These are phyloP conservation scores for Neurospora pannonica DNA, from an alignment of 495 filamentous ascomycete species.

Conservation along the genomic window DNA sequence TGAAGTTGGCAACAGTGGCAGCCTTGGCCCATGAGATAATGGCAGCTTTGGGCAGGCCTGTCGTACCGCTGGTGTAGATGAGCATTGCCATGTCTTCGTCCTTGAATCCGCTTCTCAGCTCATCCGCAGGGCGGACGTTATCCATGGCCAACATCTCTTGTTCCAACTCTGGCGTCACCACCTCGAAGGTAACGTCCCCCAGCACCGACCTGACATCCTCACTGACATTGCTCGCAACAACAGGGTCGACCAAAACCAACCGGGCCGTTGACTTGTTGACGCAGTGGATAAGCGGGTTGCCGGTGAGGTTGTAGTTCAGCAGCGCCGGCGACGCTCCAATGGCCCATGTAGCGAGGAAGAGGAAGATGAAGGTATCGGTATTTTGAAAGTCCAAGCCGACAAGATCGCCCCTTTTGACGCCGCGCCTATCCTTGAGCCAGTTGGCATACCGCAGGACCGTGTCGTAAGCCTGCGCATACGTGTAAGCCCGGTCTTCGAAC, in stretches of 20 bases:
- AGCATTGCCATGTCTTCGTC: constrained; percentile 57
- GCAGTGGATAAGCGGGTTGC: constrained; percentile 69
- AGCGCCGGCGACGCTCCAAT: constrained; percentile 86
- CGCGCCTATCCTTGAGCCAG: constrained; percentile 67
- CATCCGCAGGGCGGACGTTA: constrained; percentile 55
- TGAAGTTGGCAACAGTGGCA: constrained; percentile 43
- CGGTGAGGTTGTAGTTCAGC: constrained; percentile 85
- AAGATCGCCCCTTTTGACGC: constrained; percentile 65
- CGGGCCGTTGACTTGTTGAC: constrained; percentile 59
- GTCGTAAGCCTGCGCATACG: constrained; percentile 73
- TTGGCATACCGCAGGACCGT: constrained; percentile 65
- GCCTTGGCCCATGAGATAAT: constrained; percentile 72
- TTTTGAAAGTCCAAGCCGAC: constrained; percentile 89
- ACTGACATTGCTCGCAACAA: constrained; percentile 44
- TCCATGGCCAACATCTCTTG: constrained; percentile 46
- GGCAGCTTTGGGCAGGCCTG: constrained; percentile 84
- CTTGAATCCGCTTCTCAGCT: constrained; percentile 41
- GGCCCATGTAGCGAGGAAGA: constrained; percentile 81
- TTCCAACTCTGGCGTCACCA: constrained; percentile 56
- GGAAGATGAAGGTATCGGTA: constrained; percentile 68
- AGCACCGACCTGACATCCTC: constrained; percentile 36
- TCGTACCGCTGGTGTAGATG: constrained; percentile 83
- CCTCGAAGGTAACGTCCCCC: constrained; percentile 45
- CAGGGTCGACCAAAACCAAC: constrained; percentile 66
- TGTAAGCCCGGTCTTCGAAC: constrained; percentile 67